Percentiles rank a stretch among this genome's conserved stretches.
These are phyloP conservation scores for Venturia nashicola DNA, from an alignment of 2,329 filamentous ascomycete genomes.

Conservation along the genomic window DNA sequence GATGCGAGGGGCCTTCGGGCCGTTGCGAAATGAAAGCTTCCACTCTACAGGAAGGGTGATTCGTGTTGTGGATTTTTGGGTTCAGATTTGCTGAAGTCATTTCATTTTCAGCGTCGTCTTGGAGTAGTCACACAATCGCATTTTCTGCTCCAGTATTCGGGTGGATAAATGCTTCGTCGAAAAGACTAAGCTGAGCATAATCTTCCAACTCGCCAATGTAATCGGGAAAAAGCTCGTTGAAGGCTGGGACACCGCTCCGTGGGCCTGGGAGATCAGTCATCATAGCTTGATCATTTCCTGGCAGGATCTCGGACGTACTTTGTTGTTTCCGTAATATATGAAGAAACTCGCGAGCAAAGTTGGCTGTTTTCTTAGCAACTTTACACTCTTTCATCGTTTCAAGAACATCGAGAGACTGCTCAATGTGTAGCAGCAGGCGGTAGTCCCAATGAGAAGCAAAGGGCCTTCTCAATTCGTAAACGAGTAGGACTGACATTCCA, in stretches of 20 bases:
- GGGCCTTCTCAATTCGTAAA: constrained; percentile 18
- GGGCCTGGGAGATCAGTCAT: neutral
- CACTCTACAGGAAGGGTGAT: neutral
- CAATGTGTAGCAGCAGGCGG: constrained; percentile 15
- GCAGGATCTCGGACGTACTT: neutral
- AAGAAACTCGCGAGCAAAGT: constrained; percentile 10
- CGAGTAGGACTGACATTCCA: constrained; percentile 25
- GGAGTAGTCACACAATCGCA: neutral
- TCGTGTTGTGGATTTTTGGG: neutral
- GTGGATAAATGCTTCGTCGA: neutral
- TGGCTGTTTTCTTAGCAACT: constrained; percentile 26
- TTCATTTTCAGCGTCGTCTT: neutral
- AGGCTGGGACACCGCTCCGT: neutral
- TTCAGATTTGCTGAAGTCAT: too few relatives aligned
- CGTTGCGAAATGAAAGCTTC: neutral
- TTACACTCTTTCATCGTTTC: constrained; percentile 31
- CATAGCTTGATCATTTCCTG: neutral
- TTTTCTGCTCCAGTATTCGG: neutral
- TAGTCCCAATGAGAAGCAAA: constrained; percentile 13
- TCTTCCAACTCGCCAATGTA: neutral
- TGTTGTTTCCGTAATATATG: neutral
- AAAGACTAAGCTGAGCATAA: neutral
- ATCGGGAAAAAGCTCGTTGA: neutral
- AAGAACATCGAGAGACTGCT: constrained; percentile 27
- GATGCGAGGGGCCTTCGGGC: too few relatives aligned